Evolutionary conservation across 805 yeast species (phyloP), one percentile per base, ranked within the genome.

Genomic region (Starmerella vitae): DNA sequence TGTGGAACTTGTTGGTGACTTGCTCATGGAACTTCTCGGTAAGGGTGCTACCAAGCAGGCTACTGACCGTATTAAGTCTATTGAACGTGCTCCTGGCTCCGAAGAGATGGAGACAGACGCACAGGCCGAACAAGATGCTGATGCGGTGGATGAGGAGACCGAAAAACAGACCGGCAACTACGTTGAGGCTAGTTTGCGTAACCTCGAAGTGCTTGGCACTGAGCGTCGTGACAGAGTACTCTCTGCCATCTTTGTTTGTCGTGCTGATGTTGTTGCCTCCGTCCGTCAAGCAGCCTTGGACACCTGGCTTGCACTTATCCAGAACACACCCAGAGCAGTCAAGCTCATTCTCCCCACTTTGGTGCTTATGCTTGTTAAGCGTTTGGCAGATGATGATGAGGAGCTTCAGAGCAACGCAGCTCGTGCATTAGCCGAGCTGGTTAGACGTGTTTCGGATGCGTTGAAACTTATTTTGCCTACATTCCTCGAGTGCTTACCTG

Each of bases 231-330:
- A 85, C 57, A 74, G 84, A 42, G 70, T 91, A 29, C 65, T 91
- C 51, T 72, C 96, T 1, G 67, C 86, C n/a, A 65, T 91, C 50
- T 91, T 85, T 59, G 76, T 91, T 25, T 86, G 96, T 60, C 85
- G 98, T 59, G 82, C 94, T 12, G 99, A 91, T 65, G 72, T 76
- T 29, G 72, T 91, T 28, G 83, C 83, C 50, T 68, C 76, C 48
- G 99, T 91, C 20, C 76, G 98, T 52, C 75, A 75, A 48, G 81
- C 93, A 20, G 77, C 97, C 10, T 74, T 83, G 43, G 95, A 91
- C 52, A 84, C 91, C 34, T 91, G 99, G 99, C 86, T 86, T 63
- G 84, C 94, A 0, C 67, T 91, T 55, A 96, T 91, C 37, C 81
- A 94, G 34, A 91, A 91, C 58, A 91, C 98, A 18, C 97, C 98